Conservation (phyloP, 345 rosid species). For the Rubroshorea leprosula region DNA sequence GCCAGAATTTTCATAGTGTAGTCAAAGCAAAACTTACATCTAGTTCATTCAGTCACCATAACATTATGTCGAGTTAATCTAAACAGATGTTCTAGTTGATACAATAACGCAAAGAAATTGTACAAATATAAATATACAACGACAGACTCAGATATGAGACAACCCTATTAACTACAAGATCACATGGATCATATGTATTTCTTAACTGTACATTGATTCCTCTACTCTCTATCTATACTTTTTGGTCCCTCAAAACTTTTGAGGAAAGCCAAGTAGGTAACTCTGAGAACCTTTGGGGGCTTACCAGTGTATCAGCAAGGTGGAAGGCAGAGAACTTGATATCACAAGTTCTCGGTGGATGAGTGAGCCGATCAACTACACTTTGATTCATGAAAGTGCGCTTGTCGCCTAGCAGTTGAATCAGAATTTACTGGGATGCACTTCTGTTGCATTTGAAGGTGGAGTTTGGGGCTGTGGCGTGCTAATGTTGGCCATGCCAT, state of each 20-base stretch:
- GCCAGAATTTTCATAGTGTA: not conserved
- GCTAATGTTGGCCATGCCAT: constrained; percentile 28
- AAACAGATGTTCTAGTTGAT: too few species aligned
- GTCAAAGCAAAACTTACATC: too few species aligned
- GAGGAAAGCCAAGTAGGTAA: constrained; percentile 14
- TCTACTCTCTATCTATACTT: constrained; percentile 8
- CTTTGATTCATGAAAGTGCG: not conserved
- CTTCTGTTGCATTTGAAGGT: constrained; percentile 38
- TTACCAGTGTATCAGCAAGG: not conserved
- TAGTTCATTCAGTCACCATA: too few species aligned
- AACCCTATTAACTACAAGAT: constrained; percentile 21
- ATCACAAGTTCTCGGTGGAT: not conserved
- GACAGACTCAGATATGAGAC: not conserved
- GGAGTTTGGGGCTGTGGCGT: constrained; percentile 54
- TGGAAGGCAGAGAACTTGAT: not conserved
- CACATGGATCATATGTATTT: constrained; percentile 4
- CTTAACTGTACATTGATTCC: constrained; percentile 28
- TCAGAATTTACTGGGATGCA: constrained; percentile 20
- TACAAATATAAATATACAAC: constrained; percentile 29
- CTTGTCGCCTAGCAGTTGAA: constrained; percentile 27
- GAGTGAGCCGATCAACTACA: not conserved
- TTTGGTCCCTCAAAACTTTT: constrained; percentile 6
- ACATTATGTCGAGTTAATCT: too few species aligned
- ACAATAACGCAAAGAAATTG: too few species aligned
- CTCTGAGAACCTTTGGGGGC: constrained; percentile 6